Conservation (phyloP, 148 eudicot species). For the Persicaria tinctoria region DNA sequence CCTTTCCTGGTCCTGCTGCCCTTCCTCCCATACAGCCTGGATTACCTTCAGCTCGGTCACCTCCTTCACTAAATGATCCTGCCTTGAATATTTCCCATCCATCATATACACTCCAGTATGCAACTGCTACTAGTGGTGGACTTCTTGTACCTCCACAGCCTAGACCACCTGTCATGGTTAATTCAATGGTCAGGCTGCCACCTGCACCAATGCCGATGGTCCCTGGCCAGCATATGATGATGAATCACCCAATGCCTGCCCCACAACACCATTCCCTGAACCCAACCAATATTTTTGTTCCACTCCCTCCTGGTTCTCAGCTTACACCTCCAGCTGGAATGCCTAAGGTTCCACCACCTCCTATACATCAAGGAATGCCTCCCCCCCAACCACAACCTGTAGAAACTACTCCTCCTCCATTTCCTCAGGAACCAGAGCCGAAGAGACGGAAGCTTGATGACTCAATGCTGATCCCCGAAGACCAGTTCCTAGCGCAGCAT, state of each 20-base stretch:
- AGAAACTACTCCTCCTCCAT: conserved; percentile 71
- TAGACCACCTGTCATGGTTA: conserved; percentile 35
- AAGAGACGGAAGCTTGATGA: conserved; percentile 75
- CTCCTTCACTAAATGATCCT: conserved; percentile 58
- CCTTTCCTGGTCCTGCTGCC: conserved; percentile 66
- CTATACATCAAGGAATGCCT: conserved; percentile 56
- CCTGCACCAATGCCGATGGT: conserved; percentile 56
- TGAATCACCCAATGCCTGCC: conserved; percentile 41
- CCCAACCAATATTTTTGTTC: conserved; percentile 31
- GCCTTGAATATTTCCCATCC: conserved; percentile 51
- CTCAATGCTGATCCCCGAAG: conserved; percentile 60
- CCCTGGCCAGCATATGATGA: conserved; percentile 47
- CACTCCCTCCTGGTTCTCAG: conserved; percentile 58
- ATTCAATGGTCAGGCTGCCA: conserved; percentile 38
- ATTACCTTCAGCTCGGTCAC: conserved; percentile 47
- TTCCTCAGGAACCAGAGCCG: conserved; percentile 81
- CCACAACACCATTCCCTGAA: conserved; percentile 23
- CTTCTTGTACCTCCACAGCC: conserved; percentile 44
- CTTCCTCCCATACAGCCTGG: conserved; percentile 67
- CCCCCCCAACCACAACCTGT: conserved; percentile 54
- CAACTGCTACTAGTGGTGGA: conserved; percentile 33
- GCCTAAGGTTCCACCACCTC: conserved; percentile 51
- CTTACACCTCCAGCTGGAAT: conserved; percentile 49
- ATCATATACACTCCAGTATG: conserved; percentile 30
- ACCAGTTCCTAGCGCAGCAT: conserved; percentile 70